These are phyloP conservation scores for Plasmodium gonderi DNA, from an alignment of 169 alveolate species.

Conservation along the genomic window DNA sequence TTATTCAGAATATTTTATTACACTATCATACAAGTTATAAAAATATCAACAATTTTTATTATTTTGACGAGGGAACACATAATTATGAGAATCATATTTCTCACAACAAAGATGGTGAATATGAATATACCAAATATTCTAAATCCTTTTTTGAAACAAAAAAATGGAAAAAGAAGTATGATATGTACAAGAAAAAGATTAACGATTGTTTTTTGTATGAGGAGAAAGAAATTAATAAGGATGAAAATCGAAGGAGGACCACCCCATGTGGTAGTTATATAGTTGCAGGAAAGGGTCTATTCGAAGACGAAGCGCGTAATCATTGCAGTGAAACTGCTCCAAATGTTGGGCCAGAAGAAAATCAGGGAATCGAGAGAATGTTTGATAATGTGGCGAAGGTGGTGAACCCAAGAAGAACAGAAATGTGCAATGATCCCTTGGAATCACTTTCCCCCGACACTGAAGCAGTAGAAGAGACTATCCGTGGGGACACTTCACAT, in stretches of 20 bases:
- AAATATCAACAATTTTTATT: conserved; percentile 5
- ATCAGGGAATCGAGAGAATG: too few species aligned
- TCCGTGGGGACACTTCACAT: not conserved
- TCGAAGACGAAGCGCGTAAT: too few species aligned
- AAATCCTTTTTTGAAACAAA: not conserved
- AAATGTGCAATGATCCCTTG: too few species aligned
- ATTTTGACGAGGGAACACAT: conserved; percentile 19
- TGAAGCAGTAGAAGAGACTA: not conserved
- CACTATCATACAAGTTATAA: conserved; percentile 6
- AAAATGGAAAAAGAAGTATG: conserved; percentile 41
- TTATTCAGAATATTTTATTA: conserved; percentile 32
- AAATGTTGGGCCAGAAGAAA: too few species aligned
- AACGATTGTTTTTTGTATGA: not conserved
- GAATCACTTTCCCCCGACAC: too few species aligned
- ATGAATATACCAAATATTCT: conserved; percentile 12
- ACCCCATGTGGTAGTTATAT: too few species aligned
- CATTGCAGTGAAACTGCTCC: too few species aligned
- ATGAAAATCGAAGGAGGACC: too few species aligned
- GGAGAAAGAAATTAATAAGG: too few species aligned
- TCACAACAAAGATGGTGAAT: conserved; percentile 16
- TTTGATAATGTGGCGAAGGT: too few species aligned
- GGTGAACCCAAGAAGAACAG: too few species aligned
- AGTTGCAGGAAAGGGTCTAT: too few species aligned
- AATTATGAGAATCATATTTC: not conserved
- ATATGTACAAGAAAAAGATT: not conserved